A percentile compares a stretch with the other conserved stretches of the same genome.
Conservation (phyloP, 345 rosid genomes). For the Acer yangbiense region DNA sequence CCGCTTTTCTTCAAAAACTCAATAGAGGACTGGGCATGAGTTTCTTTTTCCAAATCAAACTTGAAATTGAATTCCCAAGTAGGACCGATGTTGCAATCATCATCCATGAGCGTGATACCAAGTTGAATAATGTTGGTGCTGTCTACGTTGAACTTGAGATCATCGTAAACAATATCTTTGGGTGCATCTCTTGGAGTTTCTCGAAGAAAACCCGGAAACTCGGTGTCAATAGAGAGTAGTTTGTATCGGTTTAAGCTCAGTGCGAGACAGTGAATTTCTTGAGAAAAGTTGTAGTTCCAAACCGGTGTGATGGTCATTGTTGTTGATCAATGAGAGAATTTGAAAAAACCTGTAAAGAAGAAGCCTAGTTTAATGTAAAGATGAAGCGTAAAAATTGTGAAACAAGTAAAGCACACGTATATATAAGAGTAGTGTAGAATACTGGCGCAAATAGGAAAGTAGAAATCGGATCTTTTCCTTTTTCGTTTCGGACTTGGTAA, state of each 20-base stretch:
- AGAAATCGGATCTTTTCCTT: no score
- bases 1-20: neutral
- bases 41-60: neutral
- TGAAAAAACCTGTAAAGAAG: no score
- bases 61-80: slow-evolving; percentile 12
- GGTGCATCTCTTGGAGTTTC: neutral
- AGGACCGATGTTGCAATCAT: neutral
- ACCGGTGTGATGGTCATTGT: neutral
- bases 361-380: no score
- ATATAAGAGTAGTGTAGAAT: no score
- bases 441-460: no score
- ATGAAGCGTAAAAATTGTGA: no score
- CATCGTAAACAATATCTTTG: neutral
- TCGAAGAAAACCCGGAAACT: slow-evolving; percentile 16
- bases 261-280: neutral
- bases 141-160: slow-evolving; percentile 6
- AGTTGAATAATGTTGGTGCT: slow-evolving; percentile 4
- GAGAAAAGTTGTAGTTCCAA: neutral
- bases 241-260: neutral
- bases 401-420: no score
- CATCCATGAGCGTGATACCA: neutral
- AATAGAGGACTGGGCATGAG: neutral
- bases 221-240: neutral
- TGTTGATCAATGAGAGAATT: no score
- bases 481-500: no score